Evolutionary conservation across 1,139 yeast genomes (phyloP), one percentile per base, ranked within the genome.

Genomic region (Taphrina confusa): DNA sequence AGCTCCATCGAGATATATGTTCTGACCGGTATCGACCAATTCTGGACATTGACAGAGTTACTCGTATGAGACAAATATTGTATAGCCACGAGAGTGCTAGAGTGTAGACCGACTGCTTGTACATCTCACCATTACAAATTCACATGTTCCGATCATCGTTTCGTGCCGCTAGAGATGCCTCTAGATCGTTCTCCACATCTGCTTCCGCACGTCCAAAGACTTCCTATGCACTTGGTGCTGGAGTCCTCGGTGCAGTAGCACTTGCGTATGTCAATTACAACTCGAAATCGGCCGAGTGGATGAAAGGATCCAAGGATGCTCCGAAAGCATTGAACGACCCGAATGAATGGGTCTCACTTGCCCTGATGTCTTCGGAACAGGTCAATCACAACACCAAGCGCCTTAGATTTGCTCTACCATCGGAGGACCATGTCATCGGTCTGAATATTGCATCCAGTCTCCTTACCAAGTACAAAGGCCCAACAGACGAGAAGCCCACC

Each of bases 401-500:
- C 67, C 81, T 88, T 70, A 78, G 82, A 31, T 90, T 92, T 69
- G 84, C 82, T 64, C 80, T 91, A 68, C 88, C 89, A 42, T 73
- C 79, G 60, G 74, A 80, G 52, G 89, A 86, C 68, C 82, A 84
- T 62, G 82, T 78, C 39, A 80, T 90, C 47, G 99, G 99, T 28
- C 80, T 92, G 68, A 78, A 82, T 67, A 80, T 85, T 62, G 96
- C 97, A 45, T 87, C 95, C 42, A 82, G 85, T 67, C 73, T 94
- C 58, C 73, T 92, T 73, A 81, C 95, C 72, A 90, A 90, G 77
- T 89, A 77, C 66, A 64, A 66, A 67, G 87, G 85, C 62, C 85
- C 92, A 61, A 81, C 83, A 63, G 89, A 89, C 77, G 97, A 97
- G 67, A 83, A 78, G 75, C 84, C 85, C 70, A 96, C 92, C 62